A percentile compares a stretch with the other conserved stretches of the same genome.
phyloP scores from a whole-genome alignment of 345 rosid species.

The Psidium guajava region DNA sequence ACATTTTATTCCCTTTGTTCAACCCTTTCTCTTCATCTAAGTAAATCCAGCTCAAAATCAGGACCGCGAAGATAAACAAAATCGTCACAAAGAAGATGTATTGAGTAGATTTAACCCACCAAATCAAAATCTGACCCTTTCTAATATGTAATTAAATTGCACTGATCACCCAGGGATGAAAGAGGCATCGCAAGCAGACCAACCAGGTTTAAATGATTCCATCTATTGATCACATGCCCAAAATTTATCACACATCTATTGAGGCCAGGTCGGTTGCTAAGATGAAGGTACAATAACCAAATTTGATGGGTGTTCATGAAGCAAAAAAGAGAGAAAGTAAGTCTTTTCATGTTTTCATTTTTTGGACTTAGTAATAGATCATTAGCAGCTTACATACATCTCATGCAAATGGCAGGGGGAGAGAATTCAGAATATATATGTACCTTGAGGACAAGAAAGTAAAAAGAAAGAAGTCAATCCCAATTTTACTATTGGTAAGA shows the following conservation, averaged over 20 bases:
- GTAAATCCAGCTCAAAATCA: neutral
- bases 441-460: neutral
- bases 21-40: neutral
- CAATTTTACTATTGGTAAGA: neutral
- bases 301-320: neutral
- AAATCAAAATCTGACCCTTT: neutral
- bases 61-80: neutral
- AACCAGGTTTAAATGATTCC: neutral
- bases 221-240: neutral
- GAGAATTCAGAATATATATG: neutral
- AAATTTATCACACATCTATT: neutral
- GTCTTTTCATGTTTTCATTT: neutral
- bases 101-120: neutral
- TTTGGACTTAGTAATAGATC: neutral
- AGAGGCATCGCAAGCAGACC: neutral
- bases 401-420: neutral
- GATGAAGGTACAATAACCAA: neutral
- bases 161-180: neutral
- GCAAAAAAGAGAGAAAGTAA: neutral
- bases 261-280: neutral
- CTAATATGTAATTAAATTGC: neutral
- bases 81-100: neutral
- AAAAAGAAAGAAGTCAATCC: neutral
- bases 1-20: neutral
- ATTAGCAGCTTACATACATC: neutral